Evolutionary conservation across 345 rosid species (phyloP).

Genomic region (Bruguiera parviflora): DNA sequence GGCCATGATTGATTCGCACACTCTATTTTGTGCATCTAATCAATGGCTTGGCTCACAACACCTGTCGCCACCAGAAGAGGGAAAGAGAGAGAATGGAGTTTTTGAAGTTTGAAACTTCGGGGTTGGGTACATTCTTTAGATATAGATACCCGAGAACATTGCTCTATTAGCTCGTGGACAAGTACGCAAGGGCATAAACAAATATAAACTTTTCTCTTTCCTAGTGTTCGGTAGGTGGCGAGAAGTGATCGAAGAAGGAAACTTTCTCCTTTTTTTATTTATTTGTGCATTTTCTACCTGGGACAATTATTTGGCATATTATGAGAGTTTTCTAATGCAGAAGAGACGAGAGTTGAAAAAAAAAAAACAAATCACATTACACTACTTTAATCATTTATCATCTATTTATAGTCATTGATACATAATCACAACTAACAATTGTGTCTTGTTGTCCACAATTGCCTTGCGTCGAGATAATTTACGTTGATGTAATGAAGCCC

Average conservation of each 20-base stretch:
- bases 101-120: constrained; percentile 6
- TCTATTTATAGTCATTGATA: too few relatives aligned
- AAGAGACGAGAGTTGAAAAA: too few relatives aligned
- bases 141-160: not conserved
- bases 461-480: too few relatives aligned
- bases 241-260: not conserved
- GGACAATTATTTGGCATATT: too few relatives aligned
- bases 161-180: constrained; percentile 12
- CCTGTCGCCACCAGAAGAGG: not conserved
- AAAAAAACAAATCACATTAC: too few relatives aligned
- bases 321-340: too few relatives aligned
- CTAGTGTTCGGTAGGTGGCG: constrained; percentile 15
- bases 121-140: not conserved
- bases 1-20: constrained; percentile 29
- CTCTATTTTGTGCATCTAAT: not conserved
- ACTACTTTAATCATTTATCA: too few relatives aligned
- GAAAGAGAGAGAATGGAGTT: not conserved
- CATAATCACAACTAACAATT: too few relatives aligned
- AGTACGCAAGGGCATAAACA: constrained; percentile 4
- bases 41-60: constrained; percentile 11
- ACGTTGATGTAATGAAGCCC: too few relatives aligned
- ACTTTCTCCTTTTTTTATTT: not conserved
- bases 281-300: not conserved
- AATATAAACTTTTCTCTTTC: not conserved
- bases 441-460: too few relatives aligned